phyloP scores from a whole-genome alignment of 2,329 filamentous ascomycete genomes.

The Penicillium oxalicum region DNA sequence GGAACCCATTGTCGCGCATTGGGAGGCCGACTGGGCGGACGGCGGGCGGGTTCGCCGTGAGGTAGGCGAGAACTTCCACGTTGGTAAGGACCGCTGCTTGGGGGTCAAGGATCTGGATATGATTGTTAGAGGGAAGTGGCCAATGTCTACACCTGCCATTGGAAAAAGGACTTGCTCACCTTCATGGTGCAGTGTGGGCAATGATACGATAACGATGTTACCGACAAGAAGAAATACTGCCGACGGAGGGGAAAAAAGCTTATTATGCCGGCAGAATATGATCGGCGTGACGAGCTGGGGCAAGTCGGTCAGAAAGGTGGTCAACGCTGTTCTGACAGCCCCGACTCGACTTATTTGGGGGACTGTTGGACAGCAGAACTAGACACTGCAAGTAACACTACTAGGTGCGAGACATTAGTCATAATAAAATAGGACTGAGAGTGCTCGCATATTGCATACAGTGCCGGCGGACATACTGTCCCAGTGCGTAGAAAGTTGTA shows the following conservation, averaged over 20 bases:
- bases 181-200: conserved; percentile 20
- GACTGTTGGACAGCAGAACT: neutral
- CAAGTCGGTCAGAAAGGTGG: neutral
- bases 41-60: conserved; percentile 39
- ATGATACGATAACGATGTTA: neutral
- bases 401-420: too few species aligned
- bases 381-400: too few species aligned
- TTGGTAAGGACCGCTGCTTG: conserved; percentile 42
- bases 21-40: conserved; percentile 35
- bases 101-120: conserved; percentile 38
- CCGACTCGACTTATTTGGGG: too few species aligned
- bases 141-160: neutral
- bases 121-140: neutral
- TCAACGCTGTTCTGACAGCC: neutral
- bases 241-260: conserved; percentile 16
- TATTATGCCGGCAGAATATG: conserved; percentile 18
- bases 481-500: too few species aligned
- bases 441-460: too few species aligned
- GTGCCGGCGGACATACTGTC: too few species aligned
- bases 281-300: neutral
- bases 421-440: too few species aligned
- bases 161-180: conserved; percentile 8
- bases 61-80: conserved; percentile 40
- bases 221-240: conserved; percentile 1
- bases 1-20: conserved; percentile 35